Conservation (phyloP, 2,329 filamentous ascomycete species). For the Sarocladium strictum region DNA sequence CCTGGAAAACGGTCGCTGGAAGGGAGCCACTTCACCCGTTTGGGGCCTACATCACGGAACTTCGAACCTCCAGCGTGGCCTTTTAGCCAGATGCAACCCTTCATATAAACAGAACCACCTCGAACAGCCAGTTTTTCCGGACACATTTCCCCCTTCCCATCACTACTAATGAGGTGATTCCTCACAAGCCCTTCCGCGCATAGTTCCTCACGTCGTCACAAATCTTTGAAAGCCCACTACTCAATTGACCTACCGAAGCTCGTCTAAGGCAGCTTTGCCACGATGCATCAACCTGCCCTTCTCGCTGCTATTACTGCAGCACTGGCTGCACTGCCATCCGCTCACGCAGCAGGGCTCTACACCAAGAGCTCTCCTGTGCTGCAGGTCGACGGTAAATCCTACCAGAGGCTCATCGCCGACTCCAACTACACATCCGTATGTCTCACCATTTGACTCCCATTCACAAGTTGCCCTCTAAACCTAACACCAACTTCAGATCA, state of each 20-base stretch:
- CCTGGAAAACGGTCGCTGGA: background rate
- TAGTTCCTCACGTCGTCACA: background rate
- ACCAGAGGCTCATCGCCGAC: slow-evolving; percentile 74
- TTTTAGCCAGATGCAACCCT: slow-evolving; percentile 22
- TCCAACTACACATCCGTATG: slow-evolving; percentile 89
- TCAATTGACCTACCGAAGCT: background rate
- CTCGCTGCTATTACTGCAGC: slow-evolving; percentile 45
- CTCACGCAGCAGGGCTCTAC: slow-evolving; percentile 66
- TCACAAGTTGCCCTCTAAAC: background rate
- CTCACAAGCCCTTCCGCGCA: background rate
- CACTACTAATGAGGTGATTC: background rate
- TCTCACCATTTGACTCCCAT: slow-evolving; percentile 9
- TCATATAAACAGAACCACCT: slow-evolving; percentile 6
- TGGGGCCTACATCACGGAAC: background rate
- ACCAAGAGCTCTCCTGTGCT: slow-evolving; percentile 81
- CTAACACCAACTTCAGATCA: slow-evolving; percentile 35
- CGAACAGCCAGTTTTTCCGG: background rate
- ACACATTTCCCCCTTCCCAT: background rate
- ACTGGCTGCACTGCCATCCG: slow-evolving; percentile 58
- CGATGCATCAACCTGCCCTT: slow-evolving; percentile 48
- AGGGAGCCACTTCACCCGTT: background rate
- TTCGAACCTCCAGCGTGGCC: slow-evolving; percentile 36
- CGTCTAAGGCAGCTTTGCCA: slow-evolving; percentile 12
- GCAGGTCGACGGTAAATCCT: slow-evolving; percentile 72
- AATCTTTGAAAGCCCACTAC: background rate